These are phyloP conservation scores for Batkoa obscura DNA, from an alignment of 371 early-diverging fungal species.

Conservation along the genomic window DNA sequence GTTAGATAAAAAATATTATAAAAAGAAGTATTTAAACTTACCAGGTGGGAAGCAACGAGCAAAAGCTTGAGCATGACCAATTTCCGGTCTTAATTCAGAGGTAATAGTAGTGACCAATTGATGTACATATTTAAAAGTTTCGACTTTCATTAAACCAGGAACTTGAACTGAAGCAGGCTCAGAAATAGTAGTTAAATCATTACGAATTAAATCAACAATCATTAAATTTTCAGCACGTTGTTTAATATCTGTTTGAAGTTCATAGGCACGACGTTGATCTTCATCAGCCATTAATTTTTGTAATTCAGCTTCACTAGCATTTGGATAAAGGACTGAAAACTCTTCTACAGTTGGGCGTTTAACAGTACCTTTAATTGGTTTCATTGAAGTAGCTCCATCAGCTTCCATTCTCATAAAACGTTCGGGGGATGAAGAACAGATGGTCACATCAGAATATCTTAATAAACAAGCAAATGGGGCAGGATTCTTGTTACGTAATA, in stretches of 20 bases:
- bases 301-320: constrained; percentile 12
- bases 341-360: constrained; percentile 19
- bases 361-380: constrained; percentile 90
- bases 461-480: constrained; percentile 75
- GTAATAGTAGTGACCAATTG: constrained; percentile 79
- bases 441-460: constrained; percentile 16
- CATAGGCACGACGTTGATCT: constrained; percentile 5
- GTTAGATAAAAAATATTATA: too few relatives aligned
- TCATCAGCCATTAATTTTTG: constrained; percentile 22
- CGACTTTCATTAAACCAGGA: constrained; percentile 73
- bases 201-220: constrained; percentile 94
- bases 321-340: constrained; percentile 18
- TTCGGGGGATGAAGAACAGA: constrained; percentile 66
- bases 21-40: not conserved
- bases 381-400: constrained; percentile 58
- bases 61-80: constrained; percentile 52
- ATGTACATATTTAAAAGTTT: constrained; percentile 79
- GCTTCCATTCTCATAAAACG: constrained; percentile 45
- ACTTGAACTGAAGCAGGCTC: constrained; percentile 48
- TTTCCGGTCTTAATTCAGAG: constrained; percentile 31
- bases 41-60: constrained; percentile 76
- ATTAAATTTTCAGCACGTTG: constrained; percentile 91
- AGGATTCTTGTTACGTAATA: constrained; percentile 56
- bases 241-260: constrained; percentile 37
- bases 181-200: constrained; percentile 65